phyloP scores from a whole-genome alignment of 345 rosid genomes.

The Salix koriyanagi region DNA sequence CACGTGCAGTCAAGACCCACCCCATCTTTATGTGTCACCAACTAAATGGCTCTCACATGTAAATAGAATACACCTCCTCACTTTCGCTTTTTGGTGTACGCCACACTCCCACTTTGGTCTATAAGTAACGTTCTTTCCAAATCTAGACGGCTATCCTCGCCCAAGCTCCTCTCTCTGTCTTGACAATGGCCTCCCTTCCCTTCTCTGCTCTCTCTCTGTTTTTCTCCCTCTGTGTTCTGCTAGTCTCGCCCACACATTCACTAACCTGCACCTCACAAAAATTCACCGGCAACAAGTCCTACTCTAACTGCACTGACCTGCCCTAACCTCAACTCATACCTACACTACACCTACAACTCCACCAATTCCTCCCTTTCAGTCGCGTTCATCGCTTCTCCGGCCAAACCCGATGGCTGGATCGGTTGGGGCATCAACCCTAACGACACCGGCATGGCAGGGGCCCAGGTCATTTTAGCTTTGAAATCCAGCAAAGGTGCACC shows the following conservation, averaged over 20 bases:
- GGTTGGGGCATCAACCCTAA: slow-evolving; percentile 80
- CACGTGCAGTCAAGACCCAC: too few species aligned
- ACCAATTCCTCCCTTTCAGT: slow-evolving; percentile 70
- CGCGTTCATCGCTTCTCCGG: slow-evolving; percentile 61
- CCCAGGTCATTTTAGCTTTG: slow-evolving; percentile 62
- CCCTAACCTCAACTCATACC: slow-evolving; percentile 45
- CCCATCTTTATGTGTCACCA: too few species aligned
- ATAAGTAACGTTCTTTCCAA: background rate
- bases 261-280: slow-evolving; percentile 53
- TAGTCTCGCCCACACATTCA: slow-evolving; percentile 44
- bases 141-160: background rate
- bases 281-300: slow-evolving; percentile 27
- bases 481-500: slow-evolving; percentile 31
- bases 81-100: too few species aligned
- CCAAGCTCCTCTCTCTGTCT: background rate
- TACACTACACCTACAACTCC: slow-evolving; percentile 68
- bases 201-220: slow-evolving; percentile 6
- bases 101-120: background rate
- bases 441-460: slow-evolving; percentile 47
- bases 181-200: slow-evolving; percentile 17
- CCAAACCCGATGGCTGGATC: slow-evolving; percentile 53
- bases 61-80: too few species aligned
- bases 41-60: too few species aligned
- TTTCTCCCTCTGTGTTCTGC: slow-evolving; percentile 20
- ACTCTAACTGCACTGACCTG: slow-evolving; percentile 45